These are phyloP conservation scores for Clonostachys solani DNA, from an alignment of 2,329 filamentous ascomycete genomes.

Conservation along the genomic window DNA sequence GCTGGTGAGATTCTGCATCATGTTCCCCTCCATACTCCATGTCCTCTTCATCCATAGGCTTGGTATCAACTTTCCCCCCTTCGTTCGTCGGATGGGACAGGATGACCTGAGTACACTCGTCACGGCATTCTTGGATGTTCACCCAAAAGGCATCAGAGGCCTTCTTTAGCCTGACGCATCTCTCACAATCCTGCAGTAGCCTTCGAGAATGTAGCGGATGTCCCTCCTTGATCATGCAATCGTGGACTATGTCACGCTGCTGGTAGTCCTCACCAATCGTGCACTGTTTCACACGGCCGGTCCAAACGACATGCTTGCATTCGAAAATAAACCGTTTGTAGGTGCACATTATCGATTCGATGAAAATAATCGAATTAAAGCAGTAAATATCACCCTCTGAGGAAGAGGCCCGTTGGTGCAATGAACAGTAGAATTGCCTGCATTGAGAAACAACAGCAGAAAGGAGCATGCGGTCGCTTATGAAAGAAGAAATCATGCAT, in stretches of 20 bases:
- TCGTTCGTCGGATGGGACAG: no score
- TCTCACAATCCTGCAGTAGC: conserved; percentile 12
- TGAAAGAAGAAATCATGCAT: no score
- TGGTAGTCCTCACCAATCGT: conserved; percentile 7
- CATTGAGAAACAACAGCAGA: no score
- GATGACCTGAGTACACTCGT: background rate
- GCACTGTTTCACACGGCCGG: conserved; percentile 14
- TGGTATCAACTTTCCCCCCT: no score
- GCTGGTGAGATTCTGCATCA: no score
- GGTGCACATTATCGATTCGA: conserved; percentile 15
- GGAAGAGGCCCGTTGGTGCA: no score
- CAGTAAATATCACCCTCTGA: no score
- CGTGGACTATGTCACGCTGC: conserved; percentile 1
- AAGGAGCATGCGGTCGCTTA: no score
- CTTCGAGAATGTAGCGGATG: conserved; percentile 13
- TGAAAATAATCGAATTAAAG: no score
- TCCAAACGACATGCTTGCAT: conserved; percentile 18
- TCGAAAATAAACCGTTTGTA: conserved; percentile 15
- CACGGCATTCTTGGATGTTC: conserved; percentile 8
- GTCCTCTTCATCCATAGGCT: no score
- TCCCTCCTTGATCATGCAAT: conserved; percentile 11
- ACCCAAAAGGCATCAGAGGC: conserved; percentile 8
- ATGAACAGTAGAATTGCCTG: no score
- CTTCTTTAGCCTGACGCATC: conserved; percentile 11
- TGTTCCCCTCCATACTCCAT: no score